Evolutionary conservation across 495 filamentous ascomycete genomes (phyloP).

Genomic region (Lineolata rhizophorae): DNA sequence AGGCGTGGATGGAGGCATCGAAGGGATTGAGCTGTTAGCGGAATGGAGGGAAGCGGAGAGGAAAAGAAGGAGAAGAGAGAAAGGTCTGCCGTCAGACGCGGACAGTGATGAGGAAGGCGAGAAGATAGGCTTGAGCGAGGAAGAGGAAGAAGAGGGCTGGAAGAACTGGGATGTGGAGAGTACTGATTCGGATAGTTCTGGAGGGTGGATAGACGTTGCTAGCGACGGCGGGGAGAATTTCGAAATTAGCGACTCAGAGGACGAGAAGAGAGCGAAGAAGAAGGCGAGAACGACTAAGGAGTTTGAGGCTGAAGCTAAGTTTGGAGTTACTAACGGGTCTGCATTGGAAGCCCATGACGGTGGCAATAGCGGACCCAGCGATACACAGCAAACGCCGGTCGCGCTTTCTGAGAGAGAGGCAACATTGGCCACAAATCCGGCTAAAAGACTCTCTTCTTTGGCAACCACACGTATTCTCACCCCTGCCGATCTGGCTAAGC

Average conservation of each 20-base stretch:
- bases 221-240: slow-evolving; percentile 51
- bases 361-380: background rate
- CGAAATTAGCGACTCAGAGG: slow-evolving; percentile 41
- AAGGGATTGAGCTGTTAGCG: slow-evolving; percentile 79
- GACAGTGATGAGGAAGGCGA: slow-evolving; percentile 32
- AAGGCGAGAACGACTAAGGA: slow-evolving; percentile 19
- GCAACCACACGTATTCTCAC: slow-evolving; percentile 81
- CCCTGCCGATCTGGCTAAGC: slow-evolving; percentile 76
- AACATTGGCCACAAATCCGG: too few relatives aligned
- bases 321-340: too few relatives aligned
- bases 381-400: background rate
- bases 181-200: slow-evolving; percentile 48
- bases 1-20: slow-evolving; percentile 57
- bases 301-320: slow-evolving; percentile 16
- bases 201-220: slow-evolving; percentile 84
- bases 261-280: slow-evolving; percentile 36
- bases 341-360: slow-evolving; percentile 7
- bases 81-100: slow-evolving; percentile 31
- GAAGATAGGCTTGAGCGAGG: slow-evolving; percentile 19
- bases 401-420: background rate
- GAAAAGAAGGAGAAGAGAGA: slow-evolving; percentile 43
- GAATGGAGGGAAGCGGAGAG: slow-evolving; percentile 85
- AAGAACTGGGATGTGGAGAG: slow-evolving; percentile 73
- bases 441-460: slow-evolving; percentile 32
- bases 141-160: slow-evolving; percentile 44